Evolutionary conservation across 73 alveolate species (phyloP).

Genomic region (Paramecium biaurelia): DNA sequence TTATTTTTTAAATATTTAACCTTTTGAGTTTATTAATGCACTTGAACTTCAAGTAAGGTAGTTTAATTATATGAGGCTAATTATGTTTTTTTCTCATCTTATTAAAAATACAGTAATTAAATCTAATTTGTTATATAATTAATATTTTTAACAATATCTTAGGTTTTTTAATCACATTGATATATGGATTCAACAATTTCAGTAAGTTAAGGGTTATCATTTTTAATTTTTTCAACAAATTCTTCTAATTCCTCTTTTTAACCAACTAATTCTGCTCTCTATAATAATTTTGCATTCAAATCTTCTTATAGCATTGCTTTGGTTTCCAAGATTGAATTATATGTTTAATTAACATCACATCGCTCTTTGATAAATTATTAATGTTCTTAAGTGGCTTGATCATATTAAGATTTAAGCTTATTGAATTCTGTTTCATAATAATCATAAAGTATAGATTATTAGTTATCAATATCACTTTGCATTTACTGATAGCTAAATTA

Average conservation of each 20-base stretch:
- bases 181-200: slow-evolving; percentile 7
- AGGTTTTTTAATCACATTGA: slow-evolving; percentile 23
- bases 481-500: background rate
- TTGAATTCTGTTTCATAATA: slow-evolving; percentile 15
- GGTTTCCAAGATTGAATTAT: background rate
- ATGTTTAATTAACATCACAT: background rate
- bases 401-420: background rate
- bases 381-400: background rate
- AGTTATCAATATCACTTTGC: slow-evolving; percentile 16
- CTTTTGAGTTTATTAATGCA: background rate
- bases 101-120: slow-evolving; percentile 65
- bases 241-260: slow-evolving; percentile 60
- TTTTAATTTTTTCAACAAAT: slow-evolving; percentile 15
- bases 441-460: background rate
- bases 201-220: slow-evolving; percentile 4
- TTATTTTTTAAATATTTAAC: background rate
- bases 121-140: slow-evolving; percentile 69
- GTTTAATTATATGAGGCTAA: background rate
- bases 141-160: slow-evolving; percentile 49
- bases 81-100: slow-evolving; percentile 59
- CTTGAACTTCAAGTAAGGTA: background rate
- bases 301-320: slow-evolving; percentile 57
- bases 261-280: slow-evolving; percentile 63
- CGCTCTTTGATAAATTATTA: background rate
- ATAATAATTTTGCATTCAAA: slow-evolving; percentile 17